Base-by-base conservation (phyloP, 169 alveolate genomes). In the Eimeria falciformis region DNA sequence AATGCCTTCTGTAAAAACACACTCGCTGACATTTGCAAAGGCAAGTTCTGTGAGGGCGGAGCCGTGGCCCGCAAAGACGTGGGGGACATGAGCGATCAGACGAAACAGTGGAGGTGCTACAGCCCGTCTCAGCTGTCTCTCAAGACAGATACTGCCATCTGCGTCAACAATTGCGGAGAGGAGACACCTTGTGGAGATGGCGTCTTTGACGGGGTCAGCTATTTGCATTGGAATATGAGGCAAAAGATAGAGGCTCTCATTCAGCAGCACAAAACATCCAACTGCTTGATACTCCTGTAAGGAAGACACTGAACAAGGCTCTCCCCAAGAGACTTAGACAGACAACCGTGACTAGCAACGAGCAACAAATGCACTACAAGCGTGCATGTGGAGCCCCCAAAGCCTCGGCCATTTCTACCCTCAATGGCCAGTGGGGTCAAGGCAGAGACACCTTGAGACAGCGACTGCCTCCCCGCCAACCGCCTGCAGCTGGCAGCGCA, bases 51-150 rank as follows among this genome's bases (percentile, higher is more conserved):
- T n/a, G 1, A 7, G n/a, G 37, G n/a, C 17, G 73, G 73, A 12
- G 73, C 73, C 6, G 73, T 62, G n/a, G 73, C 73, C 17, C 73
- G 73, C 29, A 62, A 62, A n/a, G 73, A 62, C n/a, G 73, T 62
- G 73, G 73, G 73, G 11, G 73, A n/a, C 37, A 7, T 29, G 12
- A 18, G 37, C 73, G 37, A 62, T 0, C n/a, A 14, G n/a, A n/a
- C 17, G 25, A 62, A 62, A 29, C 37, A 62, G 73, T 62, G 73
- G 73, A 12, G 73, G 73, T 62, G 73, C 29, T 62, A 62, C 73
- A 62, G 29, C 73, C 37, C 73, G 37, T 7, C 12, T 62, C 29
- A 62, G 37, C 73, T 62, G 11, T 18, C 73, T 7, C 11, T 9
- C 7, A 6, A 14, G 11, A 29, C 6, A 0, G 29, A 62, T n/a